These are phyloP conservation scores for Diddensiella caesifluorescens DNA, from an alignment of 805 yeast species.

Conservation along the genomic window DNA sequence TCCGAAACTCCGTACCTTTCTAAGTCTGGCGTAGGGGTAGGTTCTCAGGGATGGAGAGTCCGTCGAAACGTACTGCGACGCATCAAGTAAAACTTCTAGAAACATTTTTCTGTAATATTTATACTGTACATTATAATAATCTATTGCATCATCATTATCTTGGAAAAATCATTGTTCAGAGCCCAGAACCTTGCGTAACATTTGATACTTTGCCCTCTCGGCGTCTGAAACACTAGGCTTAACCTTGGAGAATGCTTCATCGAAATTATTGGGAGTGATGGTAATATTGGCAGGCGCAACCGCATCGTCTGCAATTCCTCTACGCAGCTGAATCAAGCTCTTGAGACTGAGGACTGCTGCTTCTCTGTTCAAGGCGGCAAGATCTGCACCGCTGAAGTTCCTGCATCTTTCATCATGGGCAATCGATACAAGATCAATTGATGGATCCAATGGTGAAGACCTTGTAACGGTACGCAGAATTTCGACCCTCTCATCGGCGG, in stretches of 20 bases:
- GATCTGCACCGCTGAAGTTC: conserved; percentile 94
- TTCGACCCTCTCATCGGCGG: conserved; percentile 69
- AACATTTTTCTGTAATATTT: too few species aligned
- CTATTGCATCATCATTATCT: too few species aligned
- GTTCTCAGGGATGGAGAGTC: conserved; percentile 14
- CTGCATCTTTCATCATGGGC: conserved; percentile 76
- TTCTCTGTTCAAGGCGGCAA: conserved; percentile 85
- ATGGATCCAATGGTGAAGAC: conserved; percentile 63
- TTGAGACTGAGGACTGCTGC: conserved; percentile 63
- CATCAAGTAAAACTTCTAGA: too few species aligned
- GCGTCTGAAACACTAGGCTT: conserved; percentile 87
- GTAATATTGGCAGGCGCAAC: conserved; percentile 34
- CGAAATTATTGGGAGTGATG: conserved; percentile 66
- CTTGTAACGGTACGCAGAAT: conserved; percentile 72
- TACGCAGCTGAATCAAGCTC: conserved; percentile 38
- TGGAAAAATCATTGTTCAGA: too few species aligned
- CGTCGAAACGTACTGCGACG: conserved; percentile 17
- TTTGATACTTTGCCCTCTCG: conserved; percentile 74
- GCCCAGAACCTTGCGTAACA: conserved; percentile 14
- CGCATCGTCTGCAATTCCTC: conserved; percentile 35
- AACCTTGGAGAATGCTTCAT: conserved; percentile 62
- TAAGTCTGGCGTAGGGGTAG: conserved; percentile 9
- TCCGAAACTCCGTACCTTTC: conserved; percentile 42
- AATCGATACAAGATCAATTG: conserved; percentile 56
- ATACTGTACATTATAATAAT: too few species aligned